Evolutionary conservation across 1,139 yeast species (phyloP), one percentile per base, ranked within the genome.

Genomic region (Kodamaea fungicola): DNA sequence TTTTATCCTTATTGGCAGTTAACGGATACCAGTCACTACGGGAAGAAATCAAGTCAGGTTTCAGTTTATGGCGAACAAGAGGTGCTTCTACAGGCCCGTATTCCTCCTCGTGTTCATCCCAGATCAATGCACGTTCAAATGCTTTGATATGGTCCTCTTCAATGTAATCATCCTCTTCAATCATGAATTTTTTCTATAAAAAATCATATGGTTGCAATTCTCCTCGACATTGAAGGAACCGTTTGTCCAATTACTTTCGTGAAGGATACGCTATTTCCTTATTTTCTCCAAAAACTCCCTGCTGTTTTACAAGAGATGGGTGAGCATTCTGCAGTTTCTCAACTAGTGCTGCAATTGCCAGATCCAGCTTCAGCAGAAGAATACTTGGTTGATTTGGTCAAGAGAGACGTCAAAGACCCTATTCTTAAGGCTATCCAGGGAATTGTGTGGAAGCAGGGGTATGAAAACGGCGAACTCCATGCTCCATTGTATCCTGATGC

Each of bases 201-300:
- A 30, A 16, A 12, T 28, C 21, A 22, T 28, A 30, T 44, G 28
- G 38, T 38, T 21, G 44, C 44, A 3, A 32, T 47, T 9, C 41
- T 48, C 7, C 33, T 48, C 8, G 97, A 88, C 50, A 87, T 88
- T 22, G 97, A 90, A 55, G 97, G 97, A 12, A 89, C 97, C 0
- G 78, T 90, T 16, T 89, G 97, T 55, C 90, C 96, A 3, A 88
- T 89, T 25, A 73, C 89, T 1, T 89, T 88, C 52, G 97, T 89
- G 29, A 84, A 85, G 52, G 90, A 85, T 28, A 67, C 64, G 3
- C 64, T 89, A 31, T 83, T 78, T 44, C 76, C 76, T 0, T 71
- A 66, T 47, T 79, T 76, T 62, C 76, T 32, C 54, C 56, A 35
- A 38, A 52, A 51, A 43, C 57, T 40, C 55, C 77, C 79, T 2